These are phyloP conservation scores for Atkinsonella hypoxylon DNA, from an alignment of 2,329 filamentous ascomycete species.

Conservation along the genomic window DNA sequence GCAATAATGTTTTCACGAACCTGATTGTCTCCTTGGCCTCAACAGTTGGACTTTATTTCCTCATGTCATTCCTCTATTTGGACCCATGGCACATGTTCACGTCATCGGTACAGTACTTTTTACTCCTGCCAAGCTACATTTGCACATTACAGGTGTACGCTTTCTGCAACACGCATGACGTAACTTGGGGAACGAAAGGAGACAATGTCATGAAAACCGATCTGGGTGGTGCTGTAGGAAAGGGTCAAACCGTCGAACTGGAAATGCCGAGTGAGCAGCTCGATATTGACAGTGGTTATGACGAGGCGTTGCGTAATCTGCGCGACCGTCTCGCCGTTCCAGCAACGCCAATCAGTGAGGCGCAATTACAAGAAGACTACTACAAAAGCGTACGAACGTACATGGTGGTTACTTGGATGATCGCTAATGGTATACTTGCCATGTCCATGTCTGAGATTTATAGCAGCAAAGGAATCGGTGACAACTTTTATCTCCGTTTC, in stretches of 20 bases:
- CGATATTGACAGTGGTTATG: constrained; percentile 95
- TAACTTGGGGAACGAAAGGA: constrained; percentile 97
- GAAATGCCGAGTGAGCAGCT: constrained; percentile 98
- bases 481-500: constrained; percentile 85
- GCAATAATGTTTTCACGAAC: constrained; percentile 89
- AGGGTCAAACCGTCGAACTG: constrained; percentile 74
- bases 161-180: constrained; percentile 98
- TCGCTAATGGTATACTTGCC: constrained; percentile 79
- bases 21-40: constrained; percentile 81
- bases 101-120: constrained; percentile 80
- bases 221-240: constrained; percentile 71
- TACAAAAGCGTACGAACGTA: constrained; percentile 95
- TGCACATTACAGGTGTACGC: constrained; percentile 97
- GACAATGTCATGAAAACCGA: constrained; percentile 94
- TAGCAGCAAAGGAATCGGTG: constrained; percentile 53
- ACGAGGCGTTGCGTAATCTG: constrained; percentile 91
- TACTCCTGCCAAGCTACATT: constrained; percentile 84
- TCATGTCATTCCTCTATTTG: constrained; percentile 92
- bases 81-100: constrained; percentile 99
- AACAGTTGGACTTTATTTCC: constrained; percentile 85
- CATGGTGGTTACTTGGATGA: constrained; percentile 94
- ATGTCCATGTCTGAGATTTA: constrained; percentile 91
- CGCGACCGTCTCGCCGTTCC: constrained; percentile 84
- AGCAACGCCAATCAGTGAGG: constrained; percentile 47
- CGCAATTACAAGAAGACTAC: constrained; percentile 93